These are phyloP conservation scores for Podila clonocystis DNA, from an alignment of 192 early-diverging fungal species.

Conservation along the genomic window DNA sequence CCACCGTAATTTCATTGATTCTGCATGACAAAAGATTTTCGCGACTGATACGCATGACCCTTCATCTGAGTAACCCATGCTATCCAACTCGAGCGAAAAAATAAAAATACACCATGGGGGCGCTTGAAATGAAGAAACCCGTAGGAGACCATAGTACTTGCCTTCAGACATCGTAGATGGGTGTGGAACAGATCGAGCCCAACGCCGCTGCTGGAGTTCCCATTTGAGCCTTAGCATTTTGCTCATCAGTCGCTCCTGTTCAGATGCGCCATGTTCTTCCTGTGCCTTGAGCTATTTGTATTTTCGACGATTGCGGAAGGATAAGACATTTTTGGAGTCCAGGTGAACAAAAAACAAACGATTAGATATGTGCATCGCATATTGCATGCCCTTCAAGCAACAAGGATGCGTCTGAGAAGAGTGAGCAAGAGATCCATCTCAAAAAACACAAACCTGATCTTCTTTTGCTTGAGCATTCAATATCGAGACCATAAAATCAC, in stretches of 20 bases:
- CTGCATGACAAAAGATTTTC: too few species aligned
- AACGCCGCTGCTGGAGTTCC: not conserved
- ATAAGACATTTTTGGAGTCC: too few species aligned
- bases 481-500: conserved; percentile 1
- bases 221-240: not conserved
- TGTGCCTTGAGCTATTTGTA: conserved; percentile 1
- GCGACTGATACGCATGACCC: too few species aligned
- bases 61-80: too few species aligned
- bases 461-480: conserved; percentile 6
- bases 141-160: not conserved
- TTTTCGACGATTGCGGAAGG: not conserved
- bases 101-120: too few species aligned
- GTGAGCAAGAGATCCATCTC: not conserved
- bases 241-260: not conserved
- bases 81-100: too few species aligned
- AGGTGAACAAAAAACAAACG: too few species aligned
- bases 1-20: too few species aligned
- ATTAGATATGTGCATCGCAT: too few species aligned
- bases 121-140: too few species aligned
- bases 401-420: not conserved
- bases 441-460: not conserved
- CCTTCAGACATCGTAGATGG: not conserved
- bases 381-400: too few species aligned
- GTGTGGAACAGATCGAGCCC: not conserved
- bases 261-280: not conserved